These are phyloP conservation scores for Candida sanyiensis DNA, from an alignment of 805 yeast species.

Conservation along the genomic window DNA sequence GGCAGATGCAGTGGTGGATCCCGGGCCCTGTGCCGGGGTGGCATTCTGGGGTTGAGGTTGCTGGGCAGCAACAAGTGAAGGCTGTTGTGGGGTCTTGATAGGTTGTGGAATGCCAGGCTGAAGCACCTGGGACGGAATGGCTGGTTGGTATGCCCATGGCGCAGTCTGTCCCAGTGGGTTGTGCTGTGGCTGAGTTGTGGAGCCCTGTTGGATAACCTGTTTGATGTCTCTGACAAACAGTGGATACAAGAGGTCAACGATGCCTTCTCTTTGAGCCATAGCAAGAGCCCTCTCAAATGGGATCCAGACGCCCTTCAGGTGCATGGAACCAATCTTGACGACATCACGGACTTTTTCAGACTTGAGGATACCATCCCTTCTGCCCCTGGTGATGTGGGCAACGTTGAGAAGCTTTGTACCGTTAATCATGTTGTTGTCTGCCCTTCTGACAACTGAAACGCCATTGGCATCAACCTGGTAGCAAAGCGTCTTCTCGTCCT, in stretches of 20 bases:
- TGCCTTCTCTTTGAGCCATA: slow-evolving; percentile 77
- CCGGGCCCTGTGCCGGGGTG: slow-evolving; percentile 5
- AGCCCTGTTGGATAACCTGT: slow-evolving; percentile 32
- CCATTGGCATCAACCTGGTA: slow-evolving; percentile 83
- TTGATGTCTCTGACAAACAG: slow-evolving; percentile 72
- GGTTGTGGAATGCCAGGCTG: slow-evolving; percentile 12
- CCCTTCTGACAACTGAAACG: slow-evolving; percentile 75
- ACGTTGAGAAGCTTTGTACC: slow-evolving; percentile 81
- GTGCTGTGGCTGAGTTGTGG: slow-evolving; percentile 27
- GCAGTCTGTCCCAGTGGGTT: slow-evolving; percentile 13
- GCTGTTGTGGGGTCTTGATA: slow-evolving; percentile 5
- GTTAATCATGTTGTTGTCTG: slow-evolving; percentile 79
- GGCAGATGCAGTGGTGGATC: slow-evolving; percentile 3
- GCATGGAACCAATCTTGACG: slow-evolving; percentile 83
- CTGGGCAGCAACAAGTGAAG: slow-evolving; percentile 11
- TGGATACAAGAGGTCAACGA: slow-evolving; percentile 60
- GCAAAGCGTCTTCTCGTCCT: slow-evolving; percentile 78
- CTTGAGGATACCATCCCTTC: slow-evolving; percentile 79
- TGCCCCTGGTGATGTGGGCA: slow-evolving; percentile 82
- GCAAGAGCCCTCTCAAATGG: slow-evolving; percentile 79
- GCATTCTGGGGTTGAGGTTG: slow-evolving; percentile 2
- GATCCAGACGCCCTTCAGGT: slow-evolving; percentile 85
- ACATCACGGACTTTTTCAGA: slow-evolving; percentile 73
- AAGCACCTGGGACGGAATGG: slow-evolving; percentile 11
- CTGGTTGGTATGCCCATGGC: slow-evolving; percentile 8